Percentiles rank a stretch among this genome's conserved stretches.
Conservation (phyloP, 2,329 filamentous ascomycete genomes). For the Venturia asperata region DNA sequence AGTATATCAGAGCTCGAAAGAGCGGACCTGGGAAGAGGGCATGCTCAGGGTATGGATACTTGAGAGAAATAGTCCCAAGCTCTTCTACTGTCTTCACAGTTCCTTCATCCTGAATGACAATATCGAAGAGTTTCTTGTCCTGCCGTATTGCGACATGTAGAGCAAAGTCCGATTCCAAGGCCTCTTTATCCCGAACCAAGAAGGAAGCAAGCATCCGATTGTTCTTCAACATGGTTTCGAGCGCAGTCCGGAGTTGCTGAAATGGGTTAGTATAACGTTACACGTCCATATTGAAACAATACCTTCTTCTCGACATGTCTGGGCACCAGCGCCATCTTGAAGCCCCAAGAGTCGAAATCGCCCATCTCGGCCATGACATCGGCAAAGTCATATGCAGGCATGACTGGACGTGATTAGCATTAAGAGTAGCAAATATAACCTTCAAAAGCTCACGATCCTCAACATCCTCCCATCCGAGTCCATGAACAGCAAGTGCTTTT, state of each 20-base stretch:
- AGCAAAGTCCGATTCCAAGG: background rate
- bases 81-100: slow-evolving; percentile 10
- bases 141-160: slow-evolving; percentile 10
- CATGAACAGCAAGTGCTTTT: slow-evolving; percentile 24
- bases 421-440: background rate
- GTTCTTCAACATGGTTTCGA: slow-evolving; percentile 13
- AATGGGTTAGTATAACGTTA: background rate
- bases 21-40: slow-evolving; percentile 13
- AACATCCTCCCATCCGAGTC: slow-evolving; percentile 29
- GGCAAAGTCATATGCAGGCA: slow-evolving; percentile 23
- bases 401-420: slow-evolving; percentile 20
- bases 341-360: slow-evolving; percentile 12
- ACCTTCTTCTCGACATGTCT: background rate
- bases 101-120: slow-evolving; percentile 10
- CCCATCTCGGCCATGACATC: slow-evolving; percentile 13
- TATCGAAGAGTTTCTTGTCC: slow-evolving; percentile 12
- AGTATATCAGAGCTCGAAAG: slow-evolving; percentile 3
- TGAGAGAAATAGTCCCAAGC: background rate
- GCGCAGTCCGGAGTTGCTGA: slow-evolving; percentile 9
- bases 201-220: slow-evolving; percentile 10
- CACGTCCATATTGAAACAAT: background rate
- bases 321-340: slow-evolving; percentile 13
- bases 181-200: slow-evolving; percentile 13
- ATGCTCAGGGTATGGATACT: slow-evolving; percentile 9
- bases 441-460: slow-evolving; percentile 24